Base-by-base conservation (phyloP, 2,329 filamentous ascomycete species). In the Dothistroma pini region DNA sequence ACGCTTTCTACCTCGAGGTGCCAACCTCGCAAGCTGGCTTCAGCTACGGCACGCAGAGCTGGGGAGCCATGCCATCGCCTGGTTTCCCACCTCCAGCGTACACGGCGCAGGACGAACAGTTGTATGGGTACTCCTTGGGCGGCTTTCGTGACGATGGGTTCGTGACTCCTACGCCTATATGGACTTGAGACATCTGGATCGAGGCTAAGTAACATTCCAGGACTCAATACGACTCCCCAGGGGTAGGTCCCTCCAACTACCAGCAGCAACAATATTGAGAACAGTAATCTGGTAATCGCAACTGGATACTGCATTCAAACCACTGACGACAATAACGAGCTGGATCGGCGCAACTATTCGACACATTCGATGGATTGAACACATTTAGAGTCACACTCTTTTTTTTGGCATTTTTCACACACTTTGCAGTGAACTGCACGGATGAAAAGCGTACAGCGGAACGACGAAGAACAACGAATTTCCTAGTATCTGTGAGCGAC, bases 1-100 rank as follows among this genome's bases (percentile, higher is more conserved):
- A 56, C 21, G 66, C 66, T 22, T 68, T 71, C 61, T 82, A 77
- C 59, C 75, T 82, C 54, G 78, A 80, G 61, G 76, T 81, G 6
- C 79, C 79, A 29, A 56, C 44, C 22, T 53, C 61, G 4, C 65
- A 69, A 52, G 62, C 70, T 48, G 68, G 69, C 32, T 74, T 74
- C 61, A 66, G 64, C 19, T 68, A 69, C 54, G 69, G 69, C 14
- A 71, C 71, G 7, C 71, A 66, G 41, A 63, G 63, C 16, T 75
- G 71, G 71, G 72, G 72, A 9, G 68, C 68, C 10, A 62, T 71
- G 56, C 71, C 72, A 21, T 74, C 72, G 14, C 74, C 74, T 9
- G 69, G 68, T 16, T 71, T 75, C 48, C 69, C 72, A 14, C 63
- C 74, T 11, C 66, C 67, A 31, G 61, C 62, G 31, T 75, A 76